Evolutionary conservation across 208 protist species (phyloP).

Genomic region (Leishmania guyanensis): DNA sequence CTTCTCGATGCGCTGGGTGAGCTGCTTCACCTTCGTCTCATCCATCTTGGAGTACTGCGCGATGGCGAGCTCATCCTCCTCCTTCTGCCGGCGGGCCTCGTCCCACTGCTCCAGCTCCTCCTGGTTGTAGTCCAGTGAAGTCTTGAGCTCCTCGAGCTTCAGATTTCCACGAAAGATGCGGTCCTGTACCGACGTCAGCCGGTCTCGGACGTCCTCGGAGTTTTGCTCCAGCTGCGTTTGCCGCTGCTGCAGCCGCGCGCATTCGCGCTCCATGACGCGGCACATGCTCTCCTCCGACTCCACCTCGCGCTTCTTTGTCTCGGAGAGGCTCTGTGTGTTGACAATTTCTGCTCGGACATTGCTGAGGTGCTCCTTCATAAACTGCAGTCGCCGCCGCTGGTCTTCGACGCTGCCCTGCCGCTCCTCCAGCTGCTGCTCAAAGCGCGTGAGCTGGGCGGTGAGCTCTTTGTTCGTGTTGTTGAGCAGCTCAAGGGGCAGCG

Average conservation of each 20-base stretch:
- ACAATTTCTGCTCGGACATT: slow-evolving; percentile 91
- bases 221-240: slow-evolving; percentile 47
- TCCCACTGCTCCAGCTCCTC: slow-evolving; percentile 96
- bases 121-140: slow-evolving; percentile 93
- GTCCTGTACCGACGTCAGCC: slow-evolving; percentile 76
- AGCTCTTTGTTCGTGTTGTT: slow-evolving; percentile 90
- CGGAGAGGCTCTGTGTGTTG: slow-evolving; percentile 86
- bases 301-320: slow-evolving; percentile 91
- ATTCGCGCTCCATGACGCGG: slow-evolving; percentile 88
- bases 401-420: slow-evolving; percentile 66
- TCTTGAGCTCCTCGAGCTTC: slow-evolving; percentile 90
- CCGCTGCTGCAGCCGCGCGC: slow-evolving; percentile 67
- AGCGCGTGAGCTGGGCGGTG: slow-evolving; percentile 76
- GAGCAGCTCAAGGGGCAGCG: slow-evolving; percentile 81
- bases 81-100: slow-evolving; percentile 91
- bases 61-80: slow-evolving; percentile 92
- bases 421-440: slow-evolving; percentile 63
- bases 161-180: slow-evolving; percentile 91
- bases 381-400: slow-evolving; percentile 77
- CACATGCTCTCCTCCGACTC: slow-evolving; percentile 93
- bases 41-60: slow-evolving; percentile 91
- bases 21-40: slow-evolving; percentile 82
- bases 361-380: slow-evolving; percentile 91
- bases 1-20: slow-evolving; percentile 85
- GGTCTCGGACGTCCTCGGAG: slow-evolving; percentile 66